phyloP scores from a whole-genome alignment of 495 filamentous ascomycete species.

The Neurospora sp. region DNA sequence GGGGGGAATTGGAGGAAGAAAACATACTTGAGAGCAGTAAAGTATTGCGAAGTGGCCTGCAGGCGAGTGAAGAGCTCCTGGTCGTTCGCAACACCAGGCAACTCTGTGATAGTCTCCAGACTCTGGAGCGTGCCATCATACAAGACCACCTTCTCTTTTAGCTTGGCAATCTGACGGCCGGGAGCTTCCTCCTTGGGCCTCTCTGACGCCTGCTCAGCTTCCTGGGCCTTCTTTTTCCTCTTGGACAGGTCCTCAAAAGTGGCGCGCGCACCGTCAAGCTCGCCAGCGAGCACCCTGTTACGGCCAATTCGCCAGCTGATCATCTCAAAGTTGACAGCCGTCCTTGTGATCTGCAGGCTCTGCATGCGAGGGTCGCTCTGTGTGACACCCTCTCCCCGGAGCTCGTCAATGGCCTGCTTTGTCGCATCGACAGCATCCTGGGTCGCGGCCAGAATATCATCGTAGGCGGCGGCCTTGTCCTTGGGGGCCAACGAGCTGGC shows the following conservation, averaged over 20 bases:
- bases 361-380: conserved; percentile 84
- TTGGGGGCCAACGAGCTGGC: conserved; percentile 44
- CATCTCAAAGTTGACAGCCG: conserved; percentile 84
- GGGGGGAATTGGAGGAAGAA: neutral
- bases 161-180: conserved; percentile 56
- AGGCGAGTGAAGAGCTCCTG: conserved; percentile 63
- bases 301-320: conserved; percentile 92
- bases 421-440: conserved; percentile 93
- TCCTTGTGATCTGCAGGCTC: conserved; percentile 81
- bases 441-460: conserved; percentile 78
- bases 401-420: conserved; percentile 84
- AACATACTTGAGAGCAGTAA: conserved; percentile 73
- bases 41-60: conserved; percentile 69
- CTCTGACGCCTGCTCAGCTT: conserved; percentile 27
- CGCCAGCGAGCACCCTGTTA: conserved; percentile 77
- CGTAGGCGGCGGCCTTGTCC: conserved; percentile 70
- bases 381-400: conserved; percentile 70
- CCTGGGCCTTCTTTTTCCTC: conserved; percentile 32
- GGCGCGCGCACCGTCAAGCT: conserved; percentile 60
- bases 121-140: conserved; percentile 87
- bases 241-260: conserved; percentile 34
- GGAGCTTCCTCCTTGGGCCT: conserved; percentile 50
- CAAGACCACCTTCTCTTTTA: conserved; percentile 84
- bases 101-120: conserved; percentile 78
- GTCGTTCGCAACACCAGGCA: conserved; percentile 88